Evolutionary conservation across 345 rosid genomes (phyloP).

Genomic region (Psidium guajava): DNA sequence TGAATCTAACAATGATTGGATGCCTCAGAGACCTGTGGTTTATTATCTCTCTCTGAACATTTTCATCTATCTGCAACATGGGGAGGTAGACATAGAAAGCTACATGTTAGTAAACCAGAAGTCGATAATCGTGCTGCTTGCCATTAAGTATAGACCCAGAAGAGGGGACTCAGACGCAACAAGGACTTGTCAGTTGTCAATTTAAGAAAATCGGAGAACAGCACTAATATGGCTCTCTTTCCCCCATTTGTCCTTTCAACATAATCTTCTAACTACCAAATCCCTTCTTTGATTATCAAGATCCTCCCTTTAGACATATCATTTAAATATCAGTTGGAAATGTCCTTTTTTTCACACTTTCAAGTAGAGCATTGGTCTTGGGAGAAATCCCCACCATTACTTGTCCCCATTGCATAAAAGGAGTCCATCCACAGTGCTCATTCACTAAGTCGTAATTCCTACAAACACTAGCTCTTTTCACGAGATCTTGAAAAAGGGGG

Average conservation of each 20-base stretch:
- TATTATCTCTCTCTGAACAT: constrained; percentile 86
- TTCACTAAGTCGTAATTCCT: not conserved
- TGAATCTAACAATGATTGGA: constrained; percentile 92
- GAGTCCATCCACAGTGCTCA: not conserved
- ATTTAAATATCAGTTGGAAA: not conserved
- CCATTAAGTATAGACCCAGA: not conserved
- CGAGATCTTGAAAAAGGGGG: not conserved
- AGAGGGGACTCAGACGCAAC: not conserved
- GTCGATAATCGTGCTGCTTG: not conserved
- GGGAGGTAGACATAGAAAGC: not conserved
- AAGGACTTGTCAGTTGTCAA: not conserved
- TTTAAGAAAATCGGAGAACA: not conserved
- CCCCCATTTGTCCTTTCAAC: not conserved
- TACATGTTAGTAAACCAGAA: not conserved
- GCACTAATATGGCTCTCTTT: not conserved
- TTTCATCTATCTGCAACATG: constrained; percentile 71
- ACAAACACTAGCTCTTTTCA: not conserved
- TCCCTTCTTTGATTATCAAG: not conserved
- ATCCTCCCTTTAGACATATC: not conserved
- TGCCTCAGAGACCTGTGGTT: constrained; percentile 92
- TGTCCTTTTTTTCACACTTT: not conserved
- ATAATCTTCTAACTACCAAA: not conserved
- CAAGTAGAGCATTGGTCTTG: too few relatives aligned
- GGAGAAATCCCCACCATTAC: not conserved
- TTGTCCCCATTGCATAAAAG: not conserved